Evolutionary conservation across 2,329 filamentous ascomycete species (phyloP).

Genomic region (Beauveria sp.): DNA sequence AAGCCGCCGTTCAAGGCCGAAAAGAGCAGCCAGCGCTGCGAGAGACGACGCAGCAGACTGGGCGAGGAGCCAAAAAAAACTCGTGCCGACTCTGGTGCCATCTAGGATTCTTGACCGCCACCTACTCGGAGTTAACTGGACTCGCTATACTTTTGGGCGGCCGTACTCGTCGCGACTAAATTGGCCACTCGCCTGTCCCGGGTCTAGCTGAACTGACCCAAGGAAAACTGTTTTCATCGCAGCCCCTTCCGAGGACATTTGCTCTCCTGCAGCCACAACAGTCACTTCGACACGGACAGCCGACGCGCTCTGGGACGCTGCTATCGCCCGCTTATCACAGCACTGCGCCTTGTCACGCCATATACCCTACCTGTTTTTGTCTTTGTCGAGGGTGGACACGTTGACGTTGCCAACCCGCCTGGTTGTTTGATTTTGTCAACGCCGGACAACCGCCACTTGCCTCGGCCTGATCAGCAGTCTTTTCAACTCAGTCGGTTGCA

Average conservation of each 20-base stretch:
- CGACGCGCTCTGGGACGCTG: background rate
- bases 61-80: background rate
- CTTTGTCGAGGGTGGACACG: background rate
- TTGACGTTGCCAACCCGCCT: background rate
- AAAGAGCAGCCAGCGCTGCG: background rate
- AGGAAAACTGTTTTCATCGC: constrained; percentile 1
- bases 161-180: constrained; percentile 1
- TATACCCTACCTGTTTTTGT: background rate
- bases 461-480: background rate
- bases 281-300: background rate
- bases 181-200: constrained; percentile 7
- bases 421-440: constrained; percentile 8
- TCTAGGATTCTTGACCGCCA: constrained; percentile 7
- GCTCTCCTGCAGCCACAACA: constrained; percentile 3
- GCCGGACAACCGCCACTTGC: background rate
- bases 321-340: background rate
- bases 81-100: background rate
- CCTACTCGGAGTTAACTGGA: constrained; percentile 7
- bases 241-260: constrained; percentile 1
- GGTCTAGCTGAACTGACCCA: constrained; percentile 1
- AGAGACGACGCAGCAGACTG: background rate
- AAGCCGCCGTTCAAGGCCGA: background rate
- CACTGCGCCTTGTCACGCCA: constrained; percentile 5
- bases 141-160: constrained; percentile 1
- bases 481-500: background rate